Evolutionary conservation across 768 basidiomycete genomes (phyloP), one percentile per base, ranked within the genome.

Genomic region (Cystobasidium onofrii): DNA sequence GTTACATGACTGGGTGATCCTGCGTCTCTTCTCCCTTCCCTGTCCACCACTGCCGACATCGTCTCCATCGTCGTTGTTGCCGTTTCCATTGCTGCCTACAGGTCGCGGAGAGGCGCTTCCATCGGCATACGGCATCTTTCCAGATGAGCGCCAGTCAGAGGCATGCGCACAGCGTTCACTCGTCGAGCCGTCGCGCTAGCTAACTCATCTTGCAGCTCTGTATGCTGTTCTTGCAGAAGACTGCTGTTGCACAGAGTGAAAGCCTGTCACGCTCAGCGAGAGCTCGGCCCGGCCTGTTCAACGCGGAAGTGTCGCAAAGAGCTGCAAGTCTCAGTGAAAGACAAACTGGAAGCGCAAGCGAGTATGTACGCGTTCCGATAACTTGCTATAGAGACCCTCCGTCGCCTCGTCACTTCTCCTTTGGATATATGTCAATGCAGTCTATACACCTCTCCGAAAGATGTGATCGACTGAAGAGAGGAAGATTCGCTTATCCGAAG

Each of bases 1-100:
- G 44, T 69, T 69, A 46, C 66, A 69, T 3, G 66, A 69, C 31
- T 69, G 66, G 2, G 66, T 69, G 41, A 69, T 50, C 23, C 66
- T 44, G 34, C 66, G 66, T 18, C 46, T 46, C 66, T 69, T 69
- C 57, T 60, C 57, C 23, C 57, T 60, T 12, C 57, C 57, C 33
- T 60, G 57, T 60, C 57, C 57, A 60, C 57, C 57, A 29, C 29
- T 29, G 15, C 57, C 57, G 4, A 4, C 57, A 34, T 60, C 57
- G 10, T 23, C 57, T 29, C 27, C 57, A 29, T 60, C 57, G 33
- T 60, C 27, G 46, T 9, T 50, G 46, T 50, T 60, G 57, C 57
- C 33, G 57, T 34, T 60, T 34, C 12, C 25, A 27, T 60, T 15
- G 27, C 27, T 29, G 57, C 29, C 23, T 12, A 27, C 12, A 34